Evolutionary conservation across 2,329 filamentous ascomycete species (phyloP).

Genomic region (Escovopsis sp.): DNA sequence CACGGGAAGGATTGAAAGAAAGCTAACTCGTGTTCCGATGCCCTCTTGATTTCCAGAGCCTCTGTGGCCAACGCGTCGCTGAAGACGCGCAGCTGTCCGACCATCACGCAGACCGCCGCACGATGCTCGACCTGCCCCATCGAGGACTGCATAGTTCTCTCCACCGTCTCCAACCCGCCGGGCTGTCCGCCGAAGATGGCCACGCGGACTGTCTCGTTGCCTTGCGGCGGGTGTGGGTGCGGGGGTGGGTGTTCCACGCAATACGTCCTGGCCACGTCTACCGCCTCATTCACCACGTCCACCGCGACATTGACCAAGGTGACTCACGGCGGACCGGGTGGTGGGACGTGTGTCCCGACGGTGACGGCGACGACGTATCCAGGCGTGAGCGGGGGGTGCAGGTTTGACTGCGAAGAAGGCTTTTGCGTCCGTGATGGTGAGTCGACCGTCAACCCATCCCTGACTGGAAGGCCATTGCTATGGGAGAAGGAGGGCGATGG

Average conservation of each 20-base stretch:
- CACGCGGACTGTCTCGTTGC: constrained; percentile 13
- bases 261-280: constrained; percentile 8
- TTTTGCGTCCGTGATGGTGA: constrained; percentile 9
- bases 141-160: constrained; percentile 15
- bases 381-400: constrained; percentile 4
- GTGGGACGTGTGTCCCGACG: constrained; percentile 6
- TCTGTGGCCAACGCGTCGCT: background rate
- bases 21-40: background rate
- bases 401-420: constrained; percentile 5
- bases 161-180: constrained; percentile 17
- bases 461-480: no score
- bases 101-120: constrained; percentile 16
- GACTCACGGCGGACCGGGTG: background rate
- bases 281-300: background rate
- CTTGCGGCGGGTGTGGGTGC: constrained; percentile 10
- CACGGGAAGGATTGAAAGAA: no score
- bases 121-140: constrained; percentile 19
- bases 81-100: constrained; percentile 14
- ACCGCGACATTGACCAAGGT: background rate
- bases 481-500: background rate
- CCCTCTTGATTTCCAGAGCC: background rate
- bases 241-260: constrained; percentile 12
- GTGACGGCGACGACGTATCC: constrained; percentile 6
- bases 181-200: constrained; percentile 14
- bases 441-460: background rate